Percentiles rank a stretch among this genome's conserved stretches.
Evolutionary conservation across 495 filamentous ascomycete species (phyloP).

Genomic region (Hyaloscypha finlandica): DNA sequence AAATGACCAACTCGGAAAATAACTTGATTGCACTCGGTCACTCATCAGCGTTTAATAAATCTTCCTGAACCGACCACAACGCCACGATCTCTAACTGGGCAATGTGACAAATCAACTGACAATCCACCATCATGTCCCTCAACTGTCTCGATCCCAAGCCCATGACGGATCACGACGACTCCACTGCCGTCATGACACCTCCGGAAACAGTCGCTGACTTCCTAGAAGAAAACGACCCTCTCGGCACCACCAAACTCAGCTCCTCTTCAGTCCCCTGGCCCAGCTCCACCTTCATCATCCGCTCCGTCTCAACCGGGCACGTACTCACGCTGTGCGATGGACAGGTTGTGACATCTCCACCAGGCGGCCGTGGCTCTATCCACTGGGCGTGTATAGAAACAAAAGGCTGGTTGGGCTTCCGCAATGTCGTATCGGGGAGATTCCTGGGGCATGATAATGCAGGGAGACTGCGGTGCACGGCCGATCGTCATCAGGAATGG

Average conservation of each 20-base stretch:
- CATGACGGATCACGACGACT: conserved; percentile 14
- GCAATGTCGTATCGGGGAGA: conserved; percentile 28
- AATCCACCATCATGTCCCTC: conserved; percentile 2
- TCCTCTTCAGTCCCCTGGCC: conserved; percentile 31
- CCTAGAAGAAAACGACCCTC: conserved; percentile 21
- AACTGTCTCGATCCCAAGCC: conserved; percentile 5
- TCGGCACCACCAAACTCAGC: conserved; percentile 11
- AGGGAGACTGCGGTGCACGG: conserved; percentile 29
- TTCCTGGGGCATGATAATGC: conserved; percentile 36
- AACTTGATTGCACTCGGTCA: too few relatives aligned
- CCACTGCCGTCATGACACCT: conserved; percentile 30
- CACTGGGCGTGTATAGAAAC: conserved; percentile 42
- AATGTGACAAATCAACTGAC: neutral
- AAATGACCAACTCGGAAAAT: too few relatives aligned
- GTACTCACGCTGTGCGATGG: conserved; percentile 38
- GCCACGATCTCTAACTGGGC: too few relatives aligned
- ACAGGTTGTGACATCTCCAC: conserved; percentile 29
- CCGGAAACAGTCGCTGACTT: conserved; percentile 25
- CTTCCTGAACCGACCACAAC: too few relatives aligned
- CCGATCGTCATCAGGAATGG: conserved; percentile 26
- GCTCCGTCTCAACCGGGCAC: conserved; percentile 25
- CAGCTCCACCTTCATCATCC: conserved; percentile 35
- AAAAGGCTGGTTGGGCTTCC: conserved; percentile 43
- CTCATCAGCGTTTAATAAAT: too few relatives aligned
- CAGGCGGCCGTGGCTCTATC: conserved; percentile 35